Conservation (phyloP, 2,329 filamentous ascomycete genomes). For the Ciborinia camelliae region DNA sequence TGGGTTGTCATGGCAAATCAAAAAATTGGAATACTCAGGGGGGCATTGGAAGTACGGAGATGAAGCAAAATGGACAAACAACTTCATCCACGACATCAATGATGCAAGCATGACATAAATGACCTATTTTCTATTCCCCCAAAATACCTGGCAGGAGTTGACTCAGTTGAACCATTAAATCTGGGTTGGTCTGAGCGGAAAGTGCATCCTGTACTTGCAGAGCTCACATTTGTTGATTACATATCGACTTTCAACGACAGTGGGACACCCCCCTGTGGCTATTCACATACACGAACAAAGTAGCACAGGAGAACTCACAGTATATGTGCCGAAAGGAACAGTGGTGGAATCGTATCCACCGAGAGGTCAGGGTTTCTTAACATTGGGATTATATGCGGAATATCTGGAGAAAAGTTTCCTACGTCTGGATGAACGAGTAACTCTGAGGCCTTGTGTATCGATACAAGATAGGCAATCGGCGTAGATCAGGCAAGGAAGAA, state of each 20-base stretch:
- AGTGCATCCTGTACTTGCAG: slow-evolving; percentile 28
- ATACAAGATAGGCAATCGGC: not conserved
- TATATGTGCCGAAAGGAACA: slow-evolving; percentile 21
- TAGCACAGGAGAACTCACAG: slow-evolving; percentile 19
- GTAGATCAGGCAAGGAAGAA: not conserved
- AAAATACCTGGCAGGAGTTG: slow-evolving; percentile 26
- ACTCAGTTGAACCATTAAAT: slow-evolving; percentile 24
- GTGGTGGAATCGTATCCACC: not conserved
- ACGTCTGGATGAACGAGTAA: slow-evolving; percentile 3
- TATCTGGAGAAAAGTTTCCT: slow-evolving; percentile 10
- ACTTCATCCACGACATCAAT: slow-evolving; percentile 27
- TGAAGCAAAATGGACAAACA: slow-evolving; percentile 25
- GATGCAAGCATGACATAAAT: slow-evolving; percentile 30
- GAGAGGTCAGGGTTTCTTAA: not conserved
- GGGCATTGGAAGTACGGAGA: slow-evolving; percentile 31
- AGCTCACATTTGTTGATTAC: slow-evolving; percentile 23
- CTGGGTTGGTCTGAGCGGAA: slow-evolving; percentile 24
- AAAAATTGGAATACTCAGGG: slow-evolving; percentile 26
- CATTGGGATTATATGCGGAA: slow-evolving; percentile 11
- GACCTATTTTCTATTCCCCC: slow-evolving; percentile 29
- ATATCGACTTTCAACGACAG: slow-evolving; percentile 20
- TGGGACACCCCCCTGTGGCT: slow-evolving; percentile 22
- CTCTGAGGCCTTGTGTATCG: not conserved
- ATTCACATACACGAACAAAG: slow-evolving; percentile 20
- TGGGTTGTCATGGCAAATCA: slow-evolving; percentile 29